phyloP scores from a whole-genome alignment of 202 grass and related monocot species.

The Musa balbisiana region DNA sequence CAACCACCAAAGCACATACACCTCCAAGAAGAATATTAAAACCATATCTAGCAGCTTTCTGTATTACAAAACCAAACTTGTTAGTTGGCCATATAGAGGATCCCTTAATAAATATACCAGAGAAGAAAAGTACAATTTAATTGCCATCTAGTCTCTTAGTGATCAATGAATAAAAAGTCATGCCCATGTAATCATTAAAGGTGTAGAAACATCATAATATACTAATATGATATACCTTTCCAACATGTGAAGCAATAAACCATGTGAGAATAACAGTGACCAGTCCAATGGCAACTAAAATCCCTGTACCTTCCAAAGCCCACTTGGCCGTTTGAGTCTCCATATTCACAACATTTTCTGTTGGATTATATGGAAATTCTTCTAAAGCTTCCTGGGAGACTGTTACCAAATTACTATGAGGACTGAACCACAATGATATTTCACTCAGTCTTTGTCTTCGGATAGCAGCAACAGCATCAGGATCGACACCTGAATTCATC shows the following conservation, averaged over 20 bases:
- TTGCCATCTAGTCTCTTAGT: background rate
- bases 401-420: slow-evolving; percentile 38
- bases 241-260: slow-evolving; percentile 70
- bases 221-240: slow-evolving; percentile 43
- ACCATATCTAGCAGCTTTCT: slow-evolving; percentile 66
- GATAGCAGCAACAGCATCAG: slow-evolving; percentile 72
- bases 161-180: background rate
- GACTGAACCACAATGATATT: slow-evolving; percentile 87
- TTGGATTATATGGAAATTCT: slow-evolving; percentile 34
- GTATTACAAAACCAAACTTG: slow-evolving; percentile 28
- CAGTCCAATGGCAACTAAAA: slow-evolving; percentile 57
- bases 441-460: slow-evolving; percentile 68
- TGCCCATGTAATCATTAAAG: background rate
- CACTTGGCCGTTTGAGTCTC: slow-evolving; percentile 27
- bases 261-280: slow-evolving; percentile 56
- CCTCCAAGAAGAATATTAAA: slow-evolving; percentile 74
- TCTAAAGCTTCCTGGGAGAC: slow-evolving; percentile 41
- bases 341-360: slow-evolving; percentile 32
- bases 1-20: slow-evolving; percentile 57
- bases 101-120: no score
- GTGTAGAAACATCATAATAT: background rate
- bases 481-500: slow-evolving; percentile 45
- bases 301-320: slow-evolving; percentile 54
- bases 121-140: background rate
- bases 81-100: background rate